Conservation (phyloP, 2,329 filamentous ascomycete species). For the Juglanconis juglandina region DNA sequence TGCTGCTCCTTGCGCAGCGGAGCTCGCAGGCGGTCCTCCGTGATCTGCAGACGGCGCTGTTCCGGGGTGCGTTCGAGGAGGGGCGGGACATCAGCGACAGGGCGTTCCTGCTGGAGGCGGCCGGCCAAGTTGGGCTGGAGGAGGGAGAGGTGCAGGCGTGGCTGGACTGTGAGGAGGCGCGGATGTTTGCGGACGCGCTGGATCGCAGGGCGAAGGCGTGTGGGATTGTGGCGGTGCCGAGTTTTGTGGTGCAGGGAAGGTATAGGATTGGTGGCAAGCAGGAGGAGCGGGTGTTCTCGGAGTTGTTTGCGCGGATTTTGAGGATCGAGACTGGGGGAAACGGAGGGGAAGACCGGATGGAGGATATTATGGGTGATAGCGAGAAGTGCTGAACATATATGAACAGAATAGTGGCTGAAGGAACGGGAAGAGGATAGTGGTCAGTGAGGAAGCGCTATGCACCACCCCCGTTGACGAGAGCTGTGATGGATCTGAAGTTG, state of each 20-base stretch:
- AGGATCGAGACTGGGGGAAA: constrained; percentile 4
- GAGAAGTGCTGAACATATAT: too few species aligned
- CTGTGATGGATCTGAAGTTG: too few species aligned
- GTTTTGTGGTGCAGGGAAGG: constrained; percentile 66
- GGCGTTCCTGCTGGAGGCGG: constrained; percentile 35
- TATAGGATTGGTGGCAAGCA: constrained; percentile 72
- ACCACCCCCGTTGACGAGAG: too few species aligned
- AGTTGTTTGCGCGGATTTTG: constrained; percentile 60
- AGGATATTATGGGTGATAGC: neutral
- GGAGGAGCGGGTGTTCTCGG: constrained; percentile 61
- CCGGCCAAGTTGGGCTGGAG: constrained; percentile 27
- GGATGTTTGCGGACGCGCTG: constrained; percentile 27
- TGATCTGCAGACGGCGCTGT: constrained; percentile 39
- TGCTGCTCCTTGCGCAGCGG: constrained; percentile 40
- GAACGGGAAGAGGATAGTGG: too few species aligned
- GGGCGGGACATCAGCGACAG: constrained; percentile 40
- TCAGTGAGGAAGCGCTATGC: too few species aligned
- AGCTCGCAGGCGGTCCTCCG: constrained; percentile 12
- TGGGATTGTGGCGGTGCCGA: constrained; percentile 64
- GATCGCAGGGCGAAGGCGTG: constrained; percentile 27
- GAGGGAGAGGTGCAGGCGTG: constrained; percentile 19
- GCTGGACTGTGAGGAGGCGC: constrained; percentile 27
- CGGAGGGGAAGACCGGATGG: neutral
- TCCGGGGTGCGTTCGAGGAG: constrained; percentile 39
- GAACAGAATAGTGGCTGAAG: too few species aligned